Conservation (phyloP, 2,329 filamentous ascomycete species). For the Pyrenophora tritici-repentis region DNA sequence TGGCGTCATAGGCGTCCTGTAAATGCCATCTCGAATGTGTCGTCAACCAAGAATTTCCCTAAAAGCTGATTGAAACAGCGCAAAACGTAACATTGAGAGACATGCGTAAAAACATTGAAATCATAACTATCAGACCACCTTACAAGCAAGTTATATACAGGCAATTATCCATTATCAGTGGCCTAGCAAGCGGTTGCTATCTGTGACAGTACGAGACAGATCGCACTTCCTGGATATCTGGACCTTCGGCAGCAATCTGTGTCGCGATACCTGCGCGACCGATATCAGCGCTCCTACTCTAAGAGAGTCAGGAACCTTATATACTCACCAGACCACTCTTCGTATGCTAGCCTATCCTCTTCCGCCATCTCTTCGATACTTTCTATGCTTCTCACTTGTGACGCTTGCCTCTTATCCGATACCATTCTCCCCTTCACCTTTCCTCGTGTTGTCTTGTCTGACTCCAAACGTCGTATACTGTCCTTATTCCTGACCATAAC, state of each 20-base stretch:
- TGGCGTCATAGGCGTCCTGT: too few species aligned
- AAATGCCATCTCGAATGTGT: too few species aligned
- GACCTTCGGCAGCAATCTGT: slow-evolving; percentile 3
- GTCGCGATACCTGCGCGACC: slow-evolving; percentile 4
- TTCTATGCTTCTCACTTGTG: slow-evolving; percentile 9
- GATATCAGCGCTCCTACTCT: background rate
- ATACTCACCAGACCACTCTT: slow-evolving; percentile 13
- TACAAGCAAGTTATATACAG: background rate
- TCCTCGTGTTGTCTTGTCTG: slow-evolving; percentile 1
- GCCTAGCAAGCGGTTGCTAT: background rate
- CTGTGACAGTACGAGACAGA: slow-evolving; percentile 4
- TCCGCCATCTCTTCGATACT: slow-evolving; percentile 17
- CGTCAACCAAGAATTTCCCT: too few species aligned
- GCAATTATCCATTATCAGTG: background rate
- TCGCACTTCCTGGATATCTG: slow-evolving; percentile 4
- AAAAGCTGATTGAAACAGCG: too few species aligned
- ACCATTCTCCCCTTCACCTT: background rate
- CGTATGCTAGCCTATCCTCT: slow-evolving; percentile 8
- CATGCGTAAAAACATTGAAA: background rate
- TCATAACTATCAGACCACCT: background rate
- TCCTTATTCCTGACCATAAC: slow-evolving; percentile 9
- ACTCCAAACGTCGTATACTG: slow-evolving; percentile 4
- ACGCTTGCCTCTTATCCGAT: background rate
- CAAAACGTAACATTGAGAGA: background rate
- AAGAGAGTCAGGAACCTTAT: background rate